phyloP scores from a whole-genome alignment of 108 stramenopile species.

The Conticribra weissflogii region DNA sequence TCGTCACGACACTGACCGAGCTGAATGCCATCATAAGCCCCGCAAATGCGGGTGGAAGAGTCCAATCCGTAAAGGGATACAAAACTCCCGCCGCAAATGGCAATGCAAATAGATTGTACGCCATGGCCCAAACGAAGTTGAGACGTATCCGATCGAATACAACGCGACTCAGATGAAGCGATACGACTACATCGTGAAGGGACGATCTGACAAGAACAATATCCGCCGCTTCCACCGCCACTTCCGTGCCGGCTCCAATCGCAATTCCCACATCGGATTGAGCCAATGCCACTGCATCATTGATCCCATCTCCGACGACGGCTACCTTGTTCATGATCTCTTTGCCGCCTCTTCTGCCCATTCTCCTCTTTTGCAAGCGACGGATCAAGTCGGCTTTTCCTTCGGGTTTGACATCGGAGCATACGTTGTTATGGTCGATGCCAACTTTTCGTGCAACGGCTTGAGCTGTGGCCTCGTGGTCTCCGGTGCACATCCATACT shows the following conservation, averaged over 20 bases:
- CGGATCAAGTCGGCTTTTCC: slow-evolving; percentile 75
- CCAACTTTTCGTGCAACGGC: slow-evolving; percentile 85
- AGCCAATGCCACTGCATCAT: slow-evolving; percentile 96
- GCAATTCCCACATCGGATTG: slow-evolving; percentile 95
- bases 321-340: slow-evolving; percentile 57
- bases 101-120: slow-evolving; percentile 95
- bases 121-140: slow-evolving; percentile 93
- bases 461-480: slow-evolving; percentile 86
- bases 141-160: slow-evolving; percentile 91
- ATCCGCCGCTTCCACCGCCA: slow-evolving; percentile 96
- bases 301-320: slow-evolving; percentile 99
- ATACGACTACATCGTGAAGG: slow-evolving; percentile 87
- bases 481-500: slow-evolving; percentile 98
- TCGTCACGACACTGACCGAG: slow-evolving; percentile 88
- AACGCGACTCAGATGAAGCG: slow-evolving; percentile 85
- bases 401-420: slow-evolving; percentile 77
- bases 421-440: slow-evolving; percentile 68
- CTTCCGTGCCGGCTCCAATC: slow-evolving; percentile 95
- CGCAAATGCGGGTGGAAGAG: slow-evolving; percentile 92
- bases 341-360: slow-evolving; percentile 29
- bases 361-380: slow-evolving; percentile 55
- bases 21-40: slow-evolving; percentile 94
- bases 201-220: slow-evolving; percentile 91
- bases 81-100: slow-evolving; percentile 96
- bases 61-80: slow-evolving; percentile 83